A percentile compares a stretch with the other conserved stretches of the same genome.
Evolutionary conservation across 2,329 filamentous ascomycete genomes (phyloP).

Genomic region (Verticillium dahliae): DNA sequence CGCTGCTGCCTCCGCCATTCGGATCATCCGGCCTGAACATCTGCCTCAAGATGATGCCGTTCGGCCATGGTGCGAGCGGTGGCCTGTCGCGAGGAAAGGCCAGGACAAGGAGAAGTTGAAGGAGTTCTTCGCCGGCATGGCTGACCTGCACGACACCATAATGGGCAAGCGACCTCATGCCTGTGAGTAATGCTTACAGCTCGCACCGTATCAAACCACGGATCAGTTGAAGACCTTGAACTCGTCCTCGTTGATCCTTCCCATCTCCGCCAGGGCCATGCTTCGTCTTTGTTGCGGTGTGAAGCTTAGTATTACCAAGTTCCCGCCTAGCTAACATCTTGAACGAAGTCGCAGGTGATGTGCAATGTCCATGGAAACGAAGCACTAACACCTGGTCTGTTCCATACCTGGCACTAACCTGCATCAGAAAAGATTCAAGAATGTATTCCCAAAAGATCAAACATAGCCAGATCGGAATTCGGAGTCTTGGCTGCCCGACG

Average conservation of each 20-base stretch:
- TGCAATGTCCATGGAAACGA: too few relatives aligned
- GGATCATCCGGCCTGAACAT: conserved; percentile 7
- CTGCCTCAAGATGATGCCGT: conserved; percentile 5
- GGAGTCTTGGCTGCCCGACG: too few relatives aligned
- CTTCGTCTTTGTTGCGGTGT: conserved; percentile 6
- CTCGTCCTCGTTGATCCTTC: conserved; percentile 11
- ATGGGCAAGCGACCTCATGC: conserved; percentile 10
- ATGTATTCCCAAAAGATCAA: too few relatives aligned
- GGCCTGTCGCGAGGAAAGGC: conserved; percentile 5
- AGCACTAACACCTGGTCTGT: too few relatives aligned
- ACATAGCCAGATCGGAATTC: too few relatives aligned
- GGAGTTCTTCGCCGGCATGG: conserved; percentile 11
- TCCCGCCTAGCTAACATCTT: too few relatives aligned
- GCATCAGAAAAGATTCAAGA: too few relatives aligned
- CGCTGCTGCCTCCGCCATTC: conserved; percentile 4
- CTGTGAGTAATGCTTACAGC: conserved; percentile 5
- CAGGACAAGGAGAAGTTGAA: conserved; percentile 9
- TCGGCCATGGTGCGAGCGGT: conserved; percentile 8
- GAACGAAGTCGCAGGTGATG: too few relatives aligned
- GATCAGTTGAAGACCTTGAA: conserved; percentile 7
- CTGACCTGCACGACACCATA: conserved; percentile 8
- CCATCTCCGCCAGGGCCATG: conserved; percentile 9
- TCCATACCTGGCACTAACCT: too few relatives aligned
- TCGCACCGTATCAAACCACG: too few relatives aligned
- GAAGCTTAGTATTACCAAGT: not conserved